These are phyloP conservation scores for Aegilops umbellulata DNA, from an alignment of 176 grass and related monocot genomes.

Conservation along the genomic window DNA sequence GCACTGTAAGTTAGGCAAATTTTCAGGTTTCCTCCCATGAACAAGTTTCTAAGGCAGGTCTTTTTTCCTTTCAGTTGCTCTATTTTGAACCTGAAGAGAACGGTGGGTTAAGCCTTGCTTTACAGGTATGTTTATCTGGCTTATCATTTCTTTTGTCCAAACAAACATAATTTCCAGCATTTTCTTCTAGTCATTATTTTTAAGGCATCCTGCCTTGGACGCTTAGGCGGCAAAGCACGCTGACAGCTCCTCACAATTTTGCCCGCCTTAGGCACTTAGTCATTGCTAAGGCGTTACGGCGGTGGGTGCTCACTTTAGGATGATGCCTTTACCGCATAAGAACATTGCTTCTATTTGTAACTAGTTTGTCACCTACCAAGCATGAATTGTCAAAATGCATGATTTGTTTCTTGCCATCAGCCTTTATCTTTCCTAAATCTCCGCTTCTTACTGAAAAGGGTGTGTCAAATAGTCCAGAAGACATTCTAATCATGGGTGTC, in stretches of 20 bases:
- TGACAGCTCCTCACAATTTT: background rate
- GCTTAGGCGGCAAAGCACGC: background rate
- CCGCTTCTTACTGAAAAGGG: background rate
- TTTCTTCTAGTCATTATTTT: background rate
- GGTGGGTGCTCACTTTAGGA: background rate
- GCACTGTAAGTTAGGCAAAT: background rate
- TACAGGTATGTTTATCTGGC: slow-evolving; percentile 61
- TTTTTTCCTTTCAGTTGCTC: slow-evolving; percentile 59
- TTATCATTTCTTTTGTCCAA: slow-evolving; percentile 1
- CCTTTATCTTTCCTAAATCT: slow-evolving; percentile 3
- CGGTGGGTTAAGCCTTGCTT: slow-evolving; percentile 90
- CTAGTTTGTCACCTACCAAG: background rate
- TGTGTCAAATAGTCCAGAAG: background rate
- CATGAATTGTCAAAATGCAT: background rate
- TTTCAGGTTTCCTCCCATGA: background rate
- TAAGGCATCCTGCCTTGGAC: background rate
- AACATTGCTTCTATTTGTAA: background rate
- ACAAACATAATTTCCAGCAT: background rate
- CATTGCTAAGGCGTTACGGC: background rate
- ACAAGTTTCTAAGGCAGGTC: slow-evolving; percentile 10
- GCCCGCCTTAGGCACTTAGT: background rate
- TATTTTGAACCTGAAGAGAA: slow-evolving; percentile 98
- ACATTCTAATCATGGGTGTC: background rate
- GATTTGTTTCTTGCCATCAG: background rate
- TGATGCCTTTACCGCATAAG: background rate